These are phyloP conservation scores for Dentipellis sp. DNA, from an alignment of 768 basidiomycete species.

Conservation along the genomic window DNA sequence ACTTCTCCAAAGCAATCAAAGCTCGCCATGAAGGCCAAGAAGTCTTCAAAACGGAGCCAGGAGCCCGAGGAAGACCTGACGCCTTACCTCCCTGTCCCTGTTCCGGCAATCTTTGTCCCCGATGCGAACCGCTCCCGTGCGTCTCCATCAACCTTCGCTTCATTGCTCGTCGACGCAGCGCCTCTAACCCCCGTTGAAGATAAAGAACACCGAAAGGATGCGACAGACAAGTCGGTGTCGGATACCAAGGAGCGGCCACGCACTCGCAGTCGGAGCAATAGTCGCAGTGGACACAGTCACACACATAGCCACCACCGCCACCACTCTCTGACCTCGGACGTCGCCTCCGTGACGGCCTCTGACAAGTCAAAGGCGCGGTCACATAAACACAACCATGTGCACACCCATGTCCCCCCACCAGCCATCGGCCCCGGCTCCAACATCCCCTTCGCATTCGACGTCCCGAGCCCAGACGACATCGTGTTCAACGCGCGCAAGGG, in stretches of 20 bases:
- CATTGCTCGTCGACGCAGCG: conserved; percentile 9
- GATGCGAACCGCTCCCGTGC: conserved; percentile 51
- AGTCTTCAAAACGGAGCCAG: conserved; percentile 33
- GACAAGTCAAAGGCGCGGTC: conserved; percentile 6
- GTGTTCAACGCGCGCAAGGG: conserved; percentile 75
- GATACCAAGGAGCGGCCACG: conserved; percentile 4
- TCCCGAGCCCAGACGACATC: conserved; percentile 87
- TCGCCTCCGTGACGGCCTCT: conserved; percentile 6
- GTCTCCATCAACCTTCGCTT: conserved; percentile 62
- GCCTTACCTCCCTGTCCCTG: conserved; percentile 21
- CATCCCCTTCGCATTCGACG: conserved; percentile 55
- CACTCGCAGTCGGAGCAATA: background rate
- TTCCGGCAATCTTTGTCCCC: conserved; percentile 51
- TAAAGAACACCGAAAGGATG: conserved; percentile 13
- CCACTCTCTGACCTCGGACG: background rate
- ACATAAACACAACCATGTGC: conserved; percentile 5
- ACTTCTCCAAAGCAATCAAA: conserved; percentile 51
- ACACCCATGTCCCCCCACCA: conserved; percentile 1
- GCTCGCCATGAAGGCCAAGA: conserved; percentile 65
- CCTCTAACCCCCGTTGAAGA: conserved; percentile 13
- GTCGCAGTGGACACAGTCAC: background rate
- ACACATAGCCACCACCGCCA: background rate
- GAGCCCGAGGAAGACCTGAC: conserved; percentile 31
- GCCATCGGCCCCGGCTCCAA: background rate
- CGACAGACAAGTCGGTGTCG: conserved; percentile 1